Percentiles rank a stretch among this genome's conserved stretches.
Conservation (phyloP, 306 rosid genomes). For the Ormosia emarginata region DNA sequence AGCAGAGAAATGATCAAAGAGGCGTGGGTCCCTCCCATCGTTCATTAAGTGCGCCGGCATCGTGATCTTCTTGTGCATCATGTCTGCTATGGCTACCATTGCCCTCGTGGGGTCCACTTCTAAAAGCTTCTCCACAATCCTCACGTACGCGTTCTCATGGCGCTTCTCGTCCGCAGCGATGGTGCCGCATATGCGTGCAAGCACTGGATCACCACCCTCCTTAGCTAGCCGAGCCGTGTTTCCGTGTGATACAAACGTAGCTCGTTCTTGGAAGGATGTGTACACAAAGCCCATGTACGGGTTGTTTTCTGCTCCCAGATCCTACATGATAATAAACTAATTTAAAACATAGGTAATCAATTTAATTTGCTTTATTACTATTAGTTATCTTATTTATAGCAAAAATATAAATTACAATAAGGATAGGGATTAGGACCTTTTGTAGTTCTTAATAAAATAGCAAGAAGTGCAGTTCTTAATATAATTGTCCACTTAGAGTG, state of each 20-base stretch:
- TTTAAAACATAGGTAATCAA: not conserved
- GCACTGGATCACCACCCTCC: conserved; percentile 40
- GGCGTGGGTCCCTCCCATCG: conserved; percentile 47
- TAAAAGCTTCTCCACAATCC: conserved; percentile 47
- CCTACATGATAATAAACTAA: conserved; percentile 8
- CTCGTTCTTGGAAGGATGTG: conserved; percentile 57
- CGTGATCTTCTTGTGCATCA: conserved; percentile 50
- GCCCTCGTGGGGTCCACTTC: conserved; percentile 44
- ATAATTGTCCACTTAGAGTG: too few species aligned
- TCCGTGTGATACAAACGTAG: conserved; percentile 50
- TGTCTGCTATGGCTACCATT: conserved; percentile 35
- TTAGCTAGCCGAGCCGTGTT: conserved; percentile 52
- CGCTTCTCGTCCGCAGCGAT: conserved; percentile 60
- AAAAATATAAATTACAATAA: too few species aligned
- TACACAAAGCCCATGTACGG: conserved; percentile 65
- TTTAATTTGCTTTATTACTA: too few species aligned
- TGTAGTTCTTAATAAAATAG: too few species aligned
- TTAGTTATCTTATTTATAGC: too few species aligned
- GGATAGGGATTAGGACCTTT: too few species aligned
- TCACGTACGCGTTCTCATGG: conserved; percentile 41
- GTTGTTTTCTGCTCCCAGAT: conserved; percentile 50
- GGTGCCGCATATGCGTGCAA: conserved; percentile 44
- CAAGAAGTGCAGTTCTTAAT: too few species aligned
- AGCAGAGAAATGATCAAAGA: conserved; percentile 47
- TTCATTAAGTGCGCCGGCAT: conserved; percentile 53